Base-by-base conservation (phyloP, 352 stramenopile species). In the Phytopythium oedochilum region DNA sequence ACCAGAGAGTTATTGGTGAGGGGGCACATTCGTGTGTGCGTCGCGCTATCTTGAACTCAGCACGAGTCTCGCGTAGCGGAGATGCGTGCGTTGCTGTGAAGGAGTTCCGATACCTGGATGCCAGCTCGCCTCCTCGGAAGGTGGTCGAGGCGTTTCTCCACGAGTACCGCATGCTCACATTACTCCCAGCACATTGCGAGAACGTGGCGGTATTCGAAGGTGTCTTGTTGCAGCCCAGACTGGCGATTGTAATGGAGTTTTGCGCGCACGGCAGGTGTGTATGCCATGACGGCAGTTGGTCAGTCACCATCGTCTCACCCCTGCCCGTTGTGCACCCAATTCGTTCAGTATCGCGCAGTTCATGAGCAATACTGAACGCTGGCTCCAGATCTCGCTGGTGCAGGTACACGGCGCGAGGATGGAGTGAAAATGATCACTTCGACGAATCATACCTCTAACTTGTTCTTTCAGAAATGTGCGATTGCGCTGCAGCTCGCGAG, bases 31-130 rank as follows among this genome's bases (percentile, higher is more conserved):
- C 69, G 6, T 68, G 60, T 40, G 69, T 78, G 8, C 50, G 49
- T 35, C 56, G 53, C 17, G 69, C 58, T 9, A 49, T 45, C 5
- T 55, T 74, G 20, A 26, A 18, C 8, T 12, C 32, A 12, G 43
- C 46, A 25, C 35, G 17, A 15, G 32, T 3, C 32, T 36, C 32
- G 32, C 32, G 32, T 44, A 32, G 14, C 12, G 47, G 34, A 12
- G 26, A 9, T 8, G 32, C 26, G 5, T 56, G 66, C 15, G 58
- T 78, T 15, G 64, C 66, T 43, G 51, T 73, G 35, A 78, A 78
- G 59, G 66, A 75, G 31, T 78, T 78, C 40, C 63, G 64, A 7
- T 65, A 75, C 39, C 46, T 60, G 32, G 55, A 70, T n/a, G 23
- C 22, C 5, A 23, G 43, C 36, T 26, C 64, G 35, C 65, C 69